Evolutionary conservation across 2,329 filamentous ascomycete genomes (phyloP).

Genomic region (Thermothelomyces thermophilus): DNA sequence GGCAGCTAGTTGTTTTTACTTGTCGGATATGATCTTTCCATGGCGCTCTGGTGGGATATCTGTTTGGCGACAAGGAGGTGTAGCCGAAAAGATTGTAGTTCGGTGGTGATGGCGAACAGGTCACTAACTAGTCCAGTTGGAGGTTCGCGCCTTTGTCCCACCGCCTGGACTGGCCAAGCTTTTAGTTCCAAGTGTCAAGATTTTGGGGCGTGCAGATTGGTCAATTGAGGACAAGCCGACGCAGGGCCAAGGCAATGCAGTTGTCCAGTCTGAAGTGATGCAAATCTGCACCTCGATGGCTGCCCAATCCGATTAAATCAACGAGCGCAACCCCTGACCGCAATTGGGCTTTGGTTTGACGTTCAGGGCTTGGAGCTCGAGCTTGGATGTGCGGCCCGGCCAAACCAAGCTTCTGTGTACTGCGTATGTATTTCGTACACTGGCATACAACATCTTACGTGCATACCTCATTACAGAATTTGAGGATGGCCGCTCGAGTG

Average conservation of each 20-base stretch:
- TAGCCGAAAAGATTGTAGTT: neutral
- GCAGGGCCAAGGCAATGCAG: slow-evolving; percentile 2
- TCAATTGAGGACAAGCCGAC: slow-evolving; percentile 12
- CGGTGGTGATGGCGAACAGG: neutral
- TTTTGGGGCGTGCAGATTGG: slow-evolving; percentile 18
- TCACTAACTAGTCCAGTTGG: neutral
- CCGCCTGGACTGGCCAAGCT: neutral
- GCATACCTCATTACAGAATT: neutral
- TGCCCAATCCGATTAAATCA: slow-evolving; percentile 11
- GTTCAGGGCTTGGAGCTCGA: neutral
- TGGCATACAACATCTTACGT: no score
- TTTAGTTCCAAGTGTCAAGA: slow-evolving; percentile 15
- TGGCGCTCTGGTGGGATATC: neutral
- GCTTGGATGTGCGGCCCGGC: no score
- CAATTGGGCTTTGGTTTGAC: neutral
- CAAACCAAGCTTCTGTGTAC: no score
- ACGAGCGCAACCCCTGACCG: neutral
- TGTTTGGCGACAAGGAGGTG: neutral
- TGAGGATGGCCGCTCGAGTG: neutral
- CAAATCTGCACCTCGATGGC: neutral
- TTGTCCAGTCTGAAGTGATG: neutral
- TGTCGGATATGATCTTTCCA: slow-evolving; percentile 2
- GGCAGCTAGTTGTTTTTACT: neutral
- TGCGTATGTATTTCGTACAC: no score
- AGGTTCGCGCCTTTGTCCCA: slow-evolving; percentile 11